phyloP scores from a whole-genome alignment of 2,329 filamentous ascomycete genomes.

The Ceratocystis destructans region DNA sequence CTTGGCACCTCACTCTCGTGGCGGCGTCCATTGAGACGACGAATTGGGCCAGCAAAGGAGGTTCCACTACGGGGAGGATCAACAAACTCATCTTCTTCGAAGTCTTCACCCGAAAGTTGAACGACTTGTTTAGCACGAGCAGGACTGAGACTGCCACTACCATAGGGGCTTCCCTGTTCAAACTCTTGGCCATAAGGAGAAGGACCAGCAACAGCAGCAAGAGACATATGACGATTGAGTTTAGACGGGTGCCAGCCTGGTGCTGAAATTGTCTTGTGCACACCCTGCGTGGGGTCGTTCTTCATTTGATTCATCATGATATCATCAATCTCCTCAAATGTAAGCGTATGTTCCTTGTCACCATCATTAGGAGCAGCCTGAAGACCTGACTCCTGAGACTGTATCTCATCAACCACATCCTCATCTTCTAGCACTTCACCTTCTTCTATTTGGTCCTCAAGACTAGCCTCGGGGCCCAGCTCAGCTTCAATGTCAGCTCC shows the following conservation, averaged over 20 bases:
- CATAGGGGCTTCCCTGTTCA: slow-evolving; percentile 26
- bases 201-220: slow-evolving; percentile 25
- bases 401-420: slow-evolving; percentile 16
- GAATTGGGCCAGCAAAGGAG: slow-evolving; percentile 40
- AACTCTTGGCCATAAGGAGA: slow-evolving; percentile 2
- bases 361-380: slow-evolving; percentile 23
- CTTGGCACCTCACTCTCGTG: slow-evolving; percentile 45
- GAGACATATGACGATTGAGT: slow-evolving; percentile 28
- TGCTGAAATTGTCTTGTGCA: slow-evolving; percentile 43
- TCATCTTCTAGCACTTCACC: slow-evolving; percentile 22
- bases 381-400: slow-evolving; percentile 19
- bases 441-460: slow-evolving; percentile 24
- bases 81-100: slow-evolving; percentile 46
- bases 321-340: slow-evolving; percentile 78
- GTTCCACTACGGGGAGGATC: slow-evolving; percentile 51
- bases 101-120: slow-evolving; percentile 29
- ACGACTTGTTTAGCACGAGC: slow-evolving; percentile 40
- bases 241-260: slow-evolving; percentile 34
- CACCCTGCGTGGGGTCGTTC: slow-evolving; percentile 57
- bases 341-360: slow-evolving; percentile 28
- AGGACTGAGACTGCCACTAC: slow-evolving; percentile 61
- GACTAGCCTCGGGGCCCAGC: slow-evolving; percentile 30
- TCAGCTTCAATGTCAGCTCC: background rate
- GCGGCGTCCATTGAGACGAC: slow-evolving; percentile 42
- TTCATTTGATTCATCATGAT: slow-evolving; percentile 91